These are phyloP conservation scores for Fomitopsis betulina DNA, from an alignment of 1,284 basidiomycete genomes.

Conservation along the genomic window DNA sequence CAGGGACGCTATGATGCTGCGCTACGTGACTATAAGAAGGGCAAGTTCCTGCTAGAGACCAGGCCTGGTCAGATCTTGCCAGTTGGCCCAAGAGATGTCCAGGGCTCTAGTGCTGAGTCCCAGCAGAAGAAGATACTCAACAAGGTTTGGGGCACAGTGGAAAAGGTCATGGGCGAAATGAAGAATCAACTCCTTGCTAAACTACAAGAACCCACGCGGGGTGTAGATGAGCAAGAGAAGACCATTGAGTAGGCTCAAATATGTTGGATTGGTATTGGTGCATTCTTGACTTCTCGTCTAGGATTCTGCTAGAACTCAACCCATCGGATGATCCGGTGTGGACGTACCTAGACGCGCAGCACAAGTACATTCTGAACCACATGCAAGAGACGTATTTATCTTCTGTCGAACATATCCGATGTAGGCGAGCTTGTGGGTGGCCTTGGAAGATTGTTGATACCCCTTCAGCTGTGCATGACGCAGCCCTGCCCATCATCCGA, in stretches of 20 bases:
- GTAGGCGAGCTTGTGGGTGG: slow-evolving; percentile 33
- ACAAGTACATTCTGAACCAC: slow-evolving; percentile 77
- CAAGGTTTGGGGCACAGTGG: slow-evolving; percentile 95
- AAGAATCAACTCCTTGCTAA: slow-evolving; percentile 71
- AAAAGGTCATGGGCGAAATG: slow-evolving; percentile 95
- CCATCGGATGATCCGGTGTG: slow-evolving; percentile 85
- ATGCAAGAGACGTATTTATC: slow-evolving; percentile 69
- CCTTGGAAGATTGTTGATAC: background rate
- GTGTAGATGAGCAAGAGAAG: slow-evolving; percentile 94
- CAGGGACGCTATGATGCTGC: slow-evolving; percentile 93
- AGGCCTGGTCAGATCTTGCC: slow-evolving; percentile 82
- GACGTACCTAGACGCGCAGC: slow-evolving; percentile 93
- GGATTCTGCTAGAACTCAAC: slow-evolving; percentile 83
- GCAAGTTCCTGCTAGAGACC: slow-evolving; percentile 85
- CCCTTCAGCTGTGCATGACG: slow-evolving; percentile 39
- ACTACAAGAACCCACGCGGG: slow-evolving; percentile 74
- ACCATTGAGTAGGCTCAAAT: slow-evolving; percentile 79
- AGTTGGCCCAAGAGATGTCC: slow-evolving; percentile 52
- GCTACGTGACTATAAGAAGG: slow-evolving; percentile 96
- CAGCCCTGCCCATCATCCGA: slow-evolving; percentile 29
- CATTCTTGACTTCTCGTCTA: slow-evolving; percentile 26
- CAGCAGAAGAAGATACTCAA: slow-evolving; percentile 92
- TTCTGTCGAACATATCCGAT: slow-evolving; percentile 49
- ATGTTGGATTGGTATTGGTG: background rate
- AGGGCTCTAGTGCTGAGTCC: slow-evolving; percentile 50